Base-by-base conservation (phyloP, 345 rosid genomes). In the Excoecaria agallocha region DNA sequence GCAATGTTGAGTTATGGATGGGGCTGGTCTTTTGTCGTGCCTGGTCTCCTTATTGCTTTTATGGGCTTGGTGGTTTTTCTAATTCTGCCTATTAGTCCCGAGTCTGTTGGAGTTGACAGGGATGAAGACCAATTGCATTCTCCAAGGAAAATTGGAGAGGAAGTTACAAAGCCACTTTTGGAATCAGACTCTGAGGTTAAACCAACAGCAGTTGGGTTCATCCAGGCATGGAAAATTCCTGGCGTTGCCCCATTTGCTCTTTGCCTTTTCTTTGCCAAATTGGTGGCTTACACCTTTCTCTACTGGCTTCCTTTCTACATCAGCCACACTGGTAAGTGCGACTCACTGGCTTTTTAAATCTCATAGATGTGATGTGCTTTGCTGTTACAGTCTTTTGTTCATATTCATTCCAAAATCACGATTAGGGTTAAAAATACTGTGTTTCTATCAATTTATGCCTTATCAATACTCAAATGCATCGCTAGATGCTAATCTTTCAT, bases 291-390 rank as follows among this genome's bases (percentile, higher is more conserved):
- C 81, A 93, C 99, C 19, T 95, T 95, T 81, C 98, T 95, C 71
- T 95, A 91, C 73, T 95, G 99, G 97, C 98, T 95, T 71, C 99
- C 99, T 64, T 95, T 86, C 91, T 95, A 95, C 86, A 81, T 94
- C 50, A 87, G 94, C 78, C 98, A 91, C 76, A 93, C 98, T 78
- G 98, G 98, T 90, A 86, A 56, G 64, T 78, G 61, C 15, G 8
- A 58, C 15, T 15, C n/a, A 1, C 30, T 35, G 12, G 37, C 30
- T 39, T n/a, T 65, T 22, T 58, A 30, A 5, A n/a, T 63, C 13
- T 71, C 22, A 43, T 30, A 30, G 30, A 25, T 3, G 17, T 20
- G 5, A 3, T 12, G 11, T 8, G 10, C 41, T 61, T 54, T 63
- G 48, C 15, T 16, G 2, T 60, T 58, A 30, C 37, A 58, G 13